Evolutionary conservation across 2,329 filamentous ascomycete genomes (phyloP), one percentile per base, ranked within the genome.

Genomic region (Monosporascus sp.): DNA sequence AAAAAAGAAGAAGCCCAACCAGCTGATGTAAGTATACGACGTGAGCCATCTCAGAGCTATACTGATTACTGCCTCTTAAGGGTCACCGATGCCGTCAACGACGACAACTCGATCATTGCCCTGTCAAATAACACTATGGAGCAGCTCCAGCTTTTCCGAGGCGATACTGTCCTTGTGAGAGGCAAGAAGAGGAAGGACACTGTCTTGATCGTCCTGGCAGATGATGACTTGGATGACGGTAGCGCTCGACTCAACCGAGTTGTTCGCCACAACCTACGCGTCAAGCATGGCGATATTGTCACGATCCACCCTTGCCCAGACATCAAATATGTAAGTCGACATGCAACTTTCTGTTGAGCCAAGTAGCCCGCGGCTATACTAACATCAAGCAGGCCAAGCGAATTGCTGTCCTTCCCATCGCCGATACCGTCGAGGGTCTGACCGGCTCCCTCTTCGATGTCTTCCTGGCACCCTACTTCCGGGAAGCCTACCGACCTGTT

Each of bases 1-100:
- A 81, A 97, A 97, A 84, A 99, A 99, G 88, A 99, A 99, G 92
- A 99, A 99, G 90, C 92, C 92, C 66, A 99, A 99, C 78, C 95
- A 93, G 70, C 78, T 99, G 73, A 96, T 99, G 91, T 96, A 81
- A 37, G 51, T 46, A 49, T 24, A 38, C 35, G 26, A 17, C 37
- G 4, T 5, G n/a, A 43, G 14, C 9, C 19, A 5, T 24, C 6
- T 20, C 19, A 24, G 11, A 6, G 20, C 20, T 5, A 24, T 43
- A 14, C n/a, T 20, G 19, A 43, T 20, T 43, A 14, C 40, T 5
- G 11, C 14, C n/a, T 56, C 57, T 70, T 66, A 68, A 96, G 91
- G 78, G 94, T 99, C 62, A 97, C 94, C 69, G 95, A 99, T 84
- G 92, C 94, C 73, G 84, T 89, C 68, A 99, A 96, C 77, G 94